Percentiles rank a stretch among this genome's conserved stretches.
phyloP scores from a whole-genome alignment of 176 grass and related monocot genomes.

The Zizania latifolia region DNA sequence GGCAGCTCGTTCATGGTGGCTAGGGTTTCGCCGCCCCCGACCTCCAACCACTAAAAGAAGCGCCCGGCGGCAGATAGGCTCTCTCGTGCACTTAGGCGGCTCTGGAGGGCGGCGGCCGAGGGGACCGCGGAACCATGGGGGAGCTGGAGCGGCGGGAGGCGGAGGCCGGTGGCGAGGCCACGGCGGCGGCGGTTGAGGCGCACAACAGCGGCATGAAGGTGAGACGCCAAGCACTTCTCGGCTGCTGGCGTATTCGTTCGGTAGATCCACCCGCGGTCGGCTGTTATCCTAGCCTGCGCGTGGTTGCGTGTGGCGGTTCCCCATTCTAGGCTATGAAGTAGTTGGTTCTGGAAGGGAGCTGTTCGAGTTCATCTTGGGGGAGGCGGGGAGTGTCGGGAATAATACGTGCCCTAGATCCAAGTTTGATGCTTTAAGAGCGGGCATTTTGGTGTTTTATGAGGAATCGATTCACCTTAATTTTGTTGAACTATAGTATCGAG shows the following conservation, averaged over 20 bases:
- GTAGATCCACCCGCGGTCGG: constrained; percentile 29
- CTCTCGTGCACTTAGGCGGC: not conserved
- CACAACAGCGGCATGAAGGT: constrained; percentile 45
- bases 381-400: constrained; percentile 5
- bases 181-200: constrained; percentile 1
- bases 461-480: not conserved
- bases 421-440: constrained; percentile 21
- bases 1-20: constrained; percentile 49
- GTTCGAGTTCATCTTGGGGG: constrained; percentile 7
- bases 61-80: not conserved
- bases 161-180: constrained; percentile 17
- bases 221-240: constrained; percentile 4
- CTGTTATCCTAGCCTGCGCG: not conserved
- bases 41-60: constrained; percentile 18
- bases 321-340: not conserved
- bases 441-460: not conserved
- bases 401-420: constrained; percentile 33
- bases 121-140: constrained; percentile 25
- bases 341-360: constrained; percentile 19
- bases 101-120: not conserved
- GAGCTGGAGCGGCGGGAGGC: constrained; percentile 44
- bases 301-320: constrained; percentile 6
- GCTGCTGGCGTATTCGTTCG: not conserved
- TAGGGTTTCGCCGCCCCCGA: constrained; percentile 58
- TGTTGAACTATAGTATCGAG: not conserved